These are phyloP conservation scores for Starmera dryadoides DNA, from an alignment of 805 yeast species.

Conservation along the genomic window DNA sequence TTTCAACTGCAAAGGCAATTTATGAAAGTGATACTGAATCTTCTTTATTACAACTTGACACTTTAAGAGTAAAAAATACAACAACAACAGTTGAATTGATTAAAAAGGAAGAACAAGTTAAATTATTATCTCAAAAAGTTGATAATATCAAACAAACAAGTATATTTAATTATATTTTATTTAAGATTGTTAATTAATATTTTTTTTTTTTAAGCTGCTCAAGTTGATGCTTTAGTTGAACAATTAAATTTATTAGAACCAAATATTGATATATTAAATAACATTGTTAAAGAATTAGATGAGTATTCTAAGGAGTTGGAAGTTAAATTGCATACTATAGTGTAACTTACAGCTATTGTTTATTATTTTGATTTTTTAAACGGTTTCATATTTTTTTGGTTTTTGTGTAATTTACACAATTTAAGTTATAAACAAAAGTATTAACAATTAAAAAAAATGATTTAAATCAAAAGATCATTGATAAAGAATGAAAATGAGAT, in stretches of 20 bases:
- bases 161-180: background rate
- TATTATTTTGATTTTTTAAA: too few relatives aligned
- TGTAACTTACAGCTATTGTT: too few relatives aligned
- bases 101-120: background rate
- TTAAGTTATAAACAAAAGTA: too few relatives aligned
- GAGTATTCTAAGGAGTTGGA: constrained; percentile 53
- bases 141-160: background rate
- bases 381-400: too few relatives aligned
- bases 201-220: background rate
- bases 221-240: background rate
- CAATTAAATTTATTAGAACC: constrained; percentile 24
- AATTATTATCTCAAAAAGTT: background rate
- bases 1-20: constrained; percentile 23
- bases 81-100: background rate
- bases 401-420: too few relatives aligned
- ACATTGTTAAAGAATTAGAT: constrained; percentile 49
- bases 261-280: constrained; percentile 33
- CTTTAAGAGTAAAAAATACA: background rate
- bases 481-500: too few relatives aligned
- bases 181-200: too few relatives aligned
- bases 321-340: constrained; percentile 22
- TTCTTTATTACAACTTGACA: constrained; percentile 12
- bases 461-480: too few relatives aligned
- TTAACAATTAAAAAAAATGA: too few relatives aligned
- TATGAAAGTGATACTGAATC: constrained; percentile 28